Conservation (phyloP, 805 yeast genomes). For the Pichia heedii region DNA sequence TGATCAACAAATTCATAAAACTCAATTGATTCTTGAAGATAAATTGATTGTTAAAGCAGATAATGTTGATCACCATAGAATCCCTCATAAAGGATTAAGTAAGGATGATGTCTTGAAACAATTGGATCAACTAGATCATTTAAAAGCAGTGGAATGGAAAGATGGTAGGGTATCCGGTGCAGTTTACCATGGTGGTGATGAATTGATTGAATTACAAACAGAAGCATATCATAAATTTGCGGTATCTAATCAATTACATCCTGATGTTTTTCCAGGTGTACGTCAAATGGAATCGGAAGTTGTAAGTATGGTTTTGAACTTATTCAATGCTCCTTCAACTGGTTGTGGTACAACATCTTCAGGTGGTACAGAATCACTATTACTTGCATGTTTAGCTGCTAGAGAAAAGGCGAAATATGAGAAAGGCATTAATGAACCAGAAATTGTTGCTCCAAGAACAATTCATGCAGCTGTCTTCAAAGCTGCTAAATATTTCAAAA, state of each 20-base stretch:
- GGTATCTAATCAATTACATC: conserved; percentile 91
- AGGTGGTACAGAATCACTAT: conserved; percentile 92
- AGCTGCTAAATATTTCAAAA: conserved; percentile 85
- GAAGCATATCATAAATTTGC: conserved; percentile 67
- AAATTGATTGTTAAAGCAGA: conserved; percentile 49
- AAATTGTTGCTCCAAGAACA: conserved; percentile 80
- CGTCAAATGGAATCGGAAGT: conserved; percentile 95
- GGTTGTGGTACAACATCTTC: conserved; percentile 80
- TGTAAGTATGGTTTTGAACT: conserved; percentile 75
- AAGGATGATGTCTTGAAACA: conserved; percentile 38
- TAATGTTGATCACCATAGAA: conserved; percentile 30
- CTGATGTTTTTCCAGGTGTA: conserved; percentile 94
- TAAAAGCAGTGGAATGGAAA: conserved; percentile 70
- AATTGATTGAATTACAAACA: conserved; percentile 63
- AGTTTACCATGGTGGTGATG: conserved; percentile 91
- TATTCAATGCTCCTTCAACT: conserved; percentile 71
- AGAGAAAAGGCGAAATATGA: conserved; percentile 58
- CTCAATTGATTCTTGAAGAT: conserved; percentile 41
- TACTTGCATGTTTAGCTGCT: conserved; percentile 83
- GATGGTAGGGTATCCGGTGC: conserved; percentile 89
- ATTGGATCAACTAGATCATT: conserved; percentile 37
- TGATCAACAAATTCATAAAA: conserved; percentile 46
- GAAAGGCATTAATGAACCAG: conserved; percentile 62
- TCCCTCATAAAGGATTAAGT: conserved; percentile 57
- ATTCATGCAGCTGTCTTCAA: conserved; percentile 94